These are phyloP conservation scores for Chaetothyriales sp. DNA, from an alignment of 2,329 filamentous ascomycete species.

Conservation along the genomic window DNA sequence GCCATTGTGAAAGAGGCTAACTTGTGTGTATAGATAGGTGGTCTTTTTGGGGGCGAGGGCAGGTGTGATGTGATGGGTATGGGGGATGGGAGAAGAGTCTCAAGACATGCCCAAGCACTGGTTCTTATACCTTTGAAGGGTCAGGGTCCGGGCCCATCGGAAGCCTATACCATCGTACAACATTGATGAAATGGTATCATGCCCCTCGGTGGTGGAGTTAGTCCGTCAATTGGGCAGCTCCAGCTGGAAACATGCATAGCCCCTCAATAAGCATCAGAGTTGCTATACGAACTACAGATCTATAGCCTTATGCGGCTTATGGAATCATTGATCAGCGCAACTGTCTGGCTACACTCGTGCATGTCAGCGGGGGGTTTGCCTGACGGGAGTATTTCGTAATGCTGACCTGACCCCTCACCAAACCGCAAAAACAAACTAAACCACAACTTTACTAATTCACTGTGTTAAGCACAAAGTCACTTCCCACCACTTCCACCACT, in stretches of 20 bases:
- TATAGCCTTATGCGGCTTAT: not conserved
- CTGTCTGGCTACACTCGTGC: not conserved
- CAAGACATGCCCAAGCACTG: slow-evolving; percentile 42
- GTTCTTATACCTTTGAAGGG: slow-evolving; percentile 41
- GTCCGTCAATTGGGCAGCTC: too few species aligned
- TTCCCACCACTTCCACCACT: too few species aligned
- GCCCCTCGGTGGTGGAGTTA: not conserved
- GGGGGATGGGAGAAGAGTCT: slow-evolving; percentile 1
- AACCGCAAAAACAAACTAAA: too few species aligned
- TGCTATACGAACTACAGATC: not conserved
- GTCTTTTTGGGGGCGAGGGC: too few species aligned
- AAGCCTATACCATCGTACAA: too few species aligned
- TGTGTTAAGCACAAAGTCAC: too few species aligned
- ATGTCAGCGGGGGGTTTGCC: not conserved
- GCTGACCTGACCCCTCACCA: not conserved
- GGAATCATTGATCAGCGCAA: not conserved
- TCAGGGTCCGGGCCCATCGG: slow-evolving; percentile 39
- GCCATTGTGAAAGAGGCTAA: slow-evolving; percentile 43
- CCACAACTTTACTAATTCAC: too few species aligned
- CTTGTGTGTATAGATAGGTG: not conserved
- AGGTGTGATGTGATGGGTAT: not conserved
- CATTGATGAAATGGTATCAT: not conserved
- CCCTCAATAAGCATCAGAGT: not conserved
- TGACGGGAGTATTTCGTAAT: not conserved
- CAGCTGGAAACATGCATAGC: not conserved